These are phyloP conservation scores for Hypoxylon perforatum DNA, from an alignment of 495 filamentous ascomycete genomes.

Conservation along the genomic window DNA sequence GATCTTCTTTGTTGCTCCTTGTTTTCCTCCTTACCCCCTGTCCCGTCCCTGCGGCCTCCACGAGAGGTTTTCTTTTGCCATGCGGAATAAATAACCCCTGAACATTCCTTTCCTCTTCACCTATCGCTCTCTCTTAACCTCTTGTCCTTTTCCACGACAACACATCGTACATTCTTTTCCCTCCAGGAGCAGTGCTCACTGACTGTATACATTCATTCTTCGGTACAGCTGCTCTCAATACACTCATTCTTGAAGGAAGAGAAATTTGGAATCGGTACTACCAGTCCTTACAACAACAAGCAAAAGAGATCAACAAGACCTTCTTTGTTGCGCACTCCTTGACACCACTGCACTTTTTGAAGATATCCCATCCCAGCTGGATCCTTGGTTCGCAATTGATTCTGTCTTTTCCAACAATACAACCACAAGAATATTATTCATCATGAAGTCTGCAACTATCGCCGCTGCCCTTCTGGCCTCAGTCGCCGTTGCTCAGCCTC, in stretches of 20 bases:
- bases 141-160: conserved; percentile 40
- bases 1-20: conserved; percentile 18
- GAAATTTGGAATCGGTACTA: conserved; percentile 12
- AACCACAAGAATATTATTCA: conserved; percentile 32
- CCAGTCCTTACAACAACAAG: conserved; percentile 22
- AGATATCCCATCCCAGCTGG: conserved; percentile 37
- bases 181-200: conserved; percentile 52
- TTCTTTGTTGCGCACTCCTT: conserved; percentile 27
- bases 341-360: conserved; percentile 18
- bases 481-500: conserved; percentile 57
- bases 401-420: conserved; percentile 22
- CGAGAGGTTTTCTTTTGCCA: conserved; percentile 18
- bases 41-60: conserved; percentile 27
- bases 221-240: conserved; percentile 36
- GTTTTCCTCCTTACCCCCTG: conserved; percentile 13
- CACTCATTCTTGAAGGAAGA: conserved; percentile 42
- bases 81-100: conserved; percentile 37
- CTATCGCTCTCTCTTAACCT: conserved; percentile 35
- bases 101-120: conserved; percentile 28
- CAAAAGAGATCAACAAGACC: conserved; percentile 19
- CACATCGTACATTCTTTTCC: conserved; percentile 50
- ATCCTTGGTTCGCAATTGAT: conserved; percentile 30
- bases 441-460: conserved; percentile 61
- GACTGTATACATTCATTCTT: conserved; percentile 51
- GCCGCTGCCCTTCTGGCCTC: conserved; percentile 56